phyloP scores from a whole-genome alignment of 2,329 filamentous ascomycete species.

The Exophiala calicioides region DNA sequence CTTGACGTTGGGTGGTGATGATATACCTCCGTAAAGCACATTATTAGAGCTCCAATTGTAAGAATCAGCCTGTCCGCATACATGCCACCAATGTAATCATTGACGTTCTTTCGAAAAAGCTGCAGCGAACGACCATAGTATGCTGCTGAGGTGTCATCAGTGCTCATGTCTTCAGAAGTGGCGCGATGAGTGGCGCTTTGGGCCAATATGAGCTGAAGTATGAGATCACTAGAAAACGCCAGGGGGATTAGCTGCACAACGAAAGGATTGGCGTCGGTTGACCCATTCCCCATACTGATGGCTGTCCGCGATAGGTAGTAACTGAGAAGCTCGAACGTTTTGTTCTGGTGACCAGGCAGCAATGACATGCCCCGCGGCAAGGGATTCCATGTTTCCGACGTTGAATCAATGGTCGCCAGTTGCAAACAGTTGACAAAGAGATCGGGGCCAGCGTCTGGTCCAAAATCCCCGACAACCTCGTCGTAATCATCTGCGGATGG shows the following conservation, averaged over 20 bases:
- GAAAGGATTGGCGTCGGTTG: slow-evolving; percentile 50
- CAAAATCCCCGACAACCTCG: no score
- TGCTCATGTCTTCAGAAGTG: background rate
- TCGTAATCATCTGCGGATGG: no score
- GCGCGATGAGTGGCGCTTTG: slow-evolving; percentile 23
- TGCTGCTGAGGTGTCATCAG: background rate
- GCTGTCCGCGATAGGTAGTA: slow-evolving; percentile 50
- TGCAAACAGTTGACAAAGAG: no score
- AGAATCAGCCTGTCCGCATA: slow-evolving; percentile 41
- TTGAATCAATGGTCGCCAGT: background rate
- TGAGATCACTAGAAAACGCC: slow-evolving; percentile 49
- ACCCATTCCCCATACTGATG: slow-evolving; percentile 52
- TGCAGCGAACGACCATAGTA: background rate
- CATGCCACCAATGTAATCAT: background rate
- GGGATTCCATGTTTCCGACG: background rate
- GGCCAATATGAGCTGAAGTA: slow-evolving; percentile 50
- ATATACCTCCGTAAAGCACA: slow-evolving; percentile 51
- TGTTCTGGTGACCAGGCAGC: background rate
- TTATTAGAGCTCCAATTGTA: slow-evolving; percentile 48
- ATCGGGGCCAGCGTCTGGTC: no score
- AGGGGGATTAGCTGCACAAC: slow-evolving; percentile 49
- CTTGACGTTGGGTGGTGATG: background rate
- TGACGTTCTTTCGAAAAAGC: background rate
- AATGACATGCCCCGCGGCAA: background rate
- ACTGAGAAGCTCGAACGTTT: slow-evolving; percentile 41